A percentile compares a stretch with the other conserved stretches of the same genome.
Conservation (phyloP, 2,329 filamentous ascomycete genomes). For the Fusarium compactum region DNA sequence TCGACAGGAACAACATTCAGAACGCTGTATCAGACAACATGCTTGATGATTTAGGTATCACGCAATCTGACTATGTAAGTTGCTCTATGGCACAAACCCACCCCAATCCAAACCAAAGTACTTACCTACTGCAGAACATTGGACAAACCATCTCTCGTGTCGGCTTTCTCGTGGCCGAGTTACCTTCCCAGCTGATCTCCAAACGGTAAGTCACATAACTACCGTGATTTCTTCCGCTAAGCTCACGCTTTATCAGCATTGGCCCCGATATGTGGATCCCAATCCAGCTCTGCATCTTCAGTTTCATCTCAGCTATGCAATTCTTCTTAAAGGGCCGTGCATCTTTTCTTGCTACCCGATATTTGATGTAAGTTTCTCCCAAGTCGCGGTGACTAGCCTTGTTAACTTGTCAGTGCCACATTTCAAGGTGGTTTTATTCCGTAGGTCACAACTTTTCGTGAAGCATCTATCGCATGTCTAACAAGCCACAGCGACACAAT, state of each 20-base stretch:
- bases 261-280: slow-evolving; percentile 65
- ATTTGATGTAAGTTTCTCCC: not conserved
- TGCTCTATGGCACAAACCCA: rapidly evolving
- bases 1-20: slow-evolving; percentile 53
- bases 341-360: slow-evolving; percentile 48
- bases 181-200: slow-evolving; percentile 18
- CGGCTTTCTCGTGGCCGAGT: slow-evolving; percentile 26
- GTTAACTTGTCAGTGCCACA: not conserved
- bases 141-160: slow-evolving; percentile 32
- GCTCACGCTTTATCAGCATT: slow-evolving; percentile 28
- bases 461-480: not conserved
- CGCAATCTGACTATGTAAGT: slow-evolving; percentile 15
- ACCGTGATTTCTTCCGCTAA: rapidly evolving
- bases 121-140: slow-evolving; percentile 3
- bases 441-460: not conserved
- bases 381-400: not conserved
- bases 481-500: not conserved
- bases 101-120: not conserved
- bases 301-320: slow-evolving; percentile 50
- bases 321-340: slow-evolving; percentile 50
- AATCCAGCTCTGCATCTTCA: slow-evolving; percentile 57
- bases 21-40: slow-evolving; percentile 55
- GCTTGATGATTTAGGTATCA: slow-evolving; percentile 48
- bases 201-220: slow-evolving; percentile 7
- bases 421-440: not conserved